phyloP scores from a whole-genome alignment of 352 stramenopile species.

The Elongisporangium anandrum region DNA sequence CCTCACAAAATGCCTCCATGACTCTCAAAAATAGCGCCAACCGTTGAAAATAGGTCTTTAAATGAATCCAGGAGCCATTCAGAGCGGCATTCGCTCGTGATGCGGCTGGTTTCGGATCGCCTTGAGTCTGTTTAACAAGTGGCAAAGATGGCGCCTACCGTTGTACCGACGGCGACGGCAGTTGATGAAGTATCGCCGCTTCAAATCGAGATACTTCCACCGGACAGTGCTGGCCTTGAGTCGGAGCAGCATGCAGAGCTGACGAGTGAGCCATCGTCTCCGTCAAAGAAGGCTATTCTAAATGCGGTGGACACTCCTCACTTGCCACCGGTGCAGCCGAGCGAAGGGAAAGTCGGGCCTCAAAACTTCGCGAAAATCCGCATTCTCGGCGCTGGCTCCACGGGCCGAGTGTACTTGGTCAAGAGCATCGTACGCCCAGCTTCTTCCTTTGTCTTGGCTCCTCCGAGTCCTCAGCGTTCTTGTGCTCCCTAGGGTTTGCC shows the following conservation, averaged over 20 bases:
- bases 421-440: slow-evolving; percentile 37
- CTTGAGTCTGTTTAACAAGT: background rate
- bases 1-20: background rate
- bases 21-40: background rate
- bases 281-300: background rate
- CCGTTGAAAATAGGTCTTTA: background rate
- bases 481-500: slow-evolving; percentile 20
- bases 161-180: too few species aligned
- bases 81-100: background rate
- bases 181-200: background rate
- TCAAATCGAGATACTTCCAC: background rate
- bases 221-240: background rate
- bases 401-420: slow-evolving; percentile 42
- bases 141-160: background rate
- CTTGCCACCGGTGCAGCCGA: slow-evolving; percentile 1
- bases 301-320: background rate
- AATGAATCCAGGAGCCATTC: background rate
- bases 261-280: background rate
- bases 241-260: background rate
- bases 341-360: slow-evolving; percentile 18
- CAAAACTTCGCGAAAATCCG: slow-evolving; percentile 53
- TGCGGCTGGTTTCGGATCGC: background rate
- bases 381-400: slow-evolving; percentile 33
- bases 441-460: too few species aligned
- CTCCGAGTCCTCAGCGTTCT: background rate